A percentile compares a stretch with the other conserved stretches of the same genome.
These are phyloP conservation scores for Nannizziopsis barbatae DNA, from an alignment of 2,329 filamentous ascomycete genomes.

Conservation along the genomic window DNA sequence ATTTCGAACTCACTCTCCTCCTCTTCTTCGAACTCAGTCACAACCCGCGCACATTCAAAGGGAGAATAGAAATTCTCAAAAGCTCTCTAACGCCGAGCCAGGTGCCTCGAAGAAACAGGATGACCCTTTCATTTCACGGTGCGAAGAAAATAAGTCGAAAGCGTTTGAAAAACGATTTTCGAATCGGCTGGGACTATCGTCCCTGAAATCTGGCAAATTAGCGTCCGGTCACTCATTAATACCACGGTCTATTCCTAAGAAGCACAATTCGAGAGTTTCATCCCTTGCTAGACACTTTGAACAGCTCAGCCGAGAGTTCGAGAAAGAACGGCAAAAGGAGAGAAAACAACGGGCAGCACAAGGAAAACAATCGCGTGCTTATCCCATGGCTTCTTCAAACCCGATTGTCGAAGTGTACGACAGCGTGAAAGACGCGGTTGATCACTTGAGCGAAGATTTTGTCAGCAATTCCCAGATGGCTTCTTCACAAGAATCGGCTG, in stretches of 20 bases:
- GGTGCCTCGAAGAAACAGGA: neutral
- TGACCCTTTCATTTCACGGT: neutral
- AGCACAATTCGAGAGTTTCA: slow-evolving; percentile 67
- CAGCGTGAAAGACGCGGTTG: slow-evolving; percentile 84
- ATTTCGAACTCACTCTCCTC: slow-evolving; percentile 35
- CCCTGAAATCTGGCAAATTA: slow-evolving; percentile 49
- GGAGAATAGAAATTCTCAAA: slow-evolving; percentile 11
- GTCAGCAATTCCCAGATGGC: slow-evolving; percentile 5
- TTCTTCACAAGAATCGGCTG: slow-evolving; percentile 13
- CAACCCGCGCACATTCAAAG: slow-evolving; percentile 34
- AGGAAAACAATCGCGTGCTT: slow-evolving; percentile 64
- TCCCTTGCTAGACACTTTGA: slow-evolving; percentile 94
- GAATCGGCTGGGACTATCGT: slow-evolving; percentile 56
- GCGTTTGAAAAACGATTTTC: slow-evolving; percentile 61
- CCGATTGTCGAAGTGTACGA: slow-evolving; percentile 94
- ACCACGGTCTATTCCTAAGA: slow-evolving; percentile 64
- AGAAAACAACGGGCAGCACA: slow-evolving; percentile 66
- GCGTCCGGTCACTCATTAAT: slow-evolving; percentile 58
- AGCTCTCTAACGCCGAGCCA: neutral
- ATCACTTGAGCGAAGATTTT: slow-evolving; percentile 54
- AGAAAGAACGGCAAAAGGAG: slow-evolving; percentile 83
- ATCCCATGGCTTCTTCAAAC: slow-evolving; percentile 83
- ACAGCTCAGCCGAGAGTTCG: slow-evolving; percentile 89
- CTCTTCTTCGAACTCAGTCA: slow-evolving; percentile 41
- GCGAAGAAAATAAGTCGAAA: slow-evolving; percentile 20